Evolutionary conservation across 148 eudicot genomes (phyloP), one percentile per base, ranked within the genome.

Genomic region (Chenopodium quinoa): DNA sequence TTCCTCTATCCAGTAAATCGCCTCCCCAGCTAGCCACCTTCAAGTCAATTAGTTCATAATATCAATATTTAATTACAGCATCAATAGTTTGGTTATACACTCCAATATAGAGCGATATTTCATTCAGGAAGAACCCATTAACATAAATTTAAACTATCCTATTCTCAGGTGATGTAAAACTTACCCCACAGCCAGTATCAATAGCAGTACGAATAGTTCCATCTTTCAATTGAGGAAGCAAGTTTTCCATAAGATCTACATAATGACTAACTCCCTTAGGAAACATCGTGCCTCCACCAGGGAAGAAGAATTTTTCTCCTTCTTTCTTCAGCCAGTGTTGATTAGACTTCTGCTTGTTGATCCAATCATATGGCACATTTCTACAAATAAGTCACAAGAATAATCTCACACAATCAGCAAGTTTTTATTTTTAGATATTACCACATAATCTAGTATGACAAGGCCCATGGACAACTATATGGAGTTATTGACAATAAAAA

Each of bases 221-320:
- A n/a, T 92, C 97, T 83, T 90, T 90, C 94, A 96, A 90, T 81
- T 85, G 91, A 11, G 98, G 99, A 77, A 96, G 92, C 70, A 96
- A 82, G 82, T 92, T 88, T 60, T 84, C 88, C 97, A 93, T 96
- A 64, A 90, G 83, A 90, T 96, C 97, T 12, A 94, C 93, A 56
- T 96, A 96, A 27, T 81, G 85, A 78, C 90, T 76, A 65, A 94
- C 99, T 66, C 99, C 99, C 64, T 86, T 83, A 0, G 98, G 98
- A 82, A 96, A 96, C 99, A 96, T 96, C 20, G 99, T 96, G 64
- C 99, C 99, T 25, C 99, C 99, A 83, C 99, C 99, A 4, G 99
- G 99, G 88, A 96, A 96, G 54, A 82, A 74, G 80, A 96, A 96
- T 56, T 96, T 94, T 71, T 96, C 99, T 79, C 99, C 99, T 90